A percentile compares a stretch with the other conserved stretches of the same genome.
Conservation (phyloP, 139 green algal genomes). For the Edaphochlamys debaryana region DNA sequence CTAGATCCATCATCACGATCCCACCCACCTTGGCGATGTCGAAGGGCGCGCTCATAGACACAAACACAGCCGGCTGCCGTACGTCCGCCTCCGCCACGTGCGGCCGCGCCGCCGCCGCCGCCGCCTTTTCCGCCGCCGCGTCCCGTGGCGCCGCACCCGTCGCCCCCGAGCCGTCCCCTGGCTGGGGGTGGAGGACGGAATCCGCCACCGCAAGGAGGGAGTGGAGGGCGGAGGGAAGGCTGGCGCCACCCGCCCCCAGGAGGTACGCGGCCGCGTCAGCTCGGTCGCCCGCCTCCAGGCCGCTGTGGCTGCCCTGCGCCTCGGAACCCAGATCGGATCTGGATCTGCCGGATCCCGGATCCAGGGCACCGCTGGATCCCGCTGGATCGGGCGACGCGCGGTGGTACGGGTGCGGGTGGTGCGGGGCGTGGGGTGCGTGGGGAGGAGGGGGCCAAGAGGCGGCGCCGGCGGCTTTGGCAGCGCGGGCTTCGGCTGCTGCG, state of each 20-base stretch:
- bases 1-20: too few species aligned
- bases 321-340: too few species aligned
- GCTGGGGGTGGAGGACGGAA: background rate
- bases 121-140: background rate
- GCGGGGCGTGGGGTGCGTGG: too few species aligned
- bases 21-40: conserved; percentile 86
- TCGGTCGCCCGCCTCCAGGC: background rate
- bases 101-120: conserved; percentile 10
- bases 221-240: background rate
- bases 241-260: conserved; percentile 2
- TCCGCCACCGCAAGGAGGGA: conserved; percentile 2
- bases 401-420: too few species aligned
- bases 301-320: background rate
- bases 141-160: background rate
- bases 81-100: conserved; percentile 17
- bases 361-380: too few species aligned
- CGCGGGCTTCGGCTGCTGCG: conserved; percentile 33
- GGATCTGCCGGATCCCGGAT: too few species aligned
- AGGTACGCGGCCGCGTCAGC: conserved; percentile 1
- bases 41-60: conserved; percentile 78
- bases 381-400: too few species aligned
- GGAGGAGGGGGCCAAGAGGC: too few species aligned
- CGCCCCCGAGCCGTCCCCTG: background rate
- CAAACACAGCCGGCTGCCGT: conserved; percentile 57
- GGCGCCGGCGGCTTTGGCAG: too few species aligned